Conservation (phyloP, 148 eudicot genomes). For the Vaccinium corymbosum region DNA sequence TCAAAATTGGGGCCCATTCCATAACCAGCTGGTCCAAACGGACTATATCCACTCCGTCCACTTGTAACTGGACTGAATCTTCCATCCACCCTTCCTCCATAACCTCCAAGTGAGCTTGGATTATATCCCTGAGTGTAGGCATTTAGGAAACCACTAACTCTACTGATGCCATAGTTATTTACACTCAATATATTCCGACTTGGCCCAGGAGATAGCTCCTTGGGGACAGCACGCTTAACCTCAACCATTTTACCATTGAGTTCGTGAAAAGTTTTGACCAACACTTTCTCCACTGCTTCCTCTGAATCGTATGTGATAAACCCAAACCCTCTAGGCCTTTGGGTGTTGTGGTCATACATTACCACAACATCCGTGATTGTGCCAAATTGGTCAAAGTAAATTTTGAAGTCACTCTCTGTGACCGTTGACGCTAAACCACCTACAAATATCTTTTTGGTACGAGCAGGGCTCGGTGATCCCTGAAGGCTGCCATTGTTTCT, state of each 20-base stretch:
- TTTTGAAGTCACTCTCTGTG: conserved; percentile 83
- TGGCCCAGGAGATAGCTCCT: conserved; percentile 76
- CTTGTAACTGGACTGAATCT: conserved; percentile 51
- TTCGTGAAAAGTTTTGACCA: conserved; percentile 28
- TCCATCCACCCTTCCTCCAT: conserved; percentile 64
- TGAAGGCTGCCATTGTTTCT: conserved; percentile 57
- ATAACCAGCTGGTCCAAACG: conserved; percentile 52
- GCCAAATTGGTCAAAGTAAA: conserved; percentile 85
- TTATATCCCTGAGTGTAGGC: conserved; percentile 55
- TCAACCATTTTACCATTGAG: too few species aligned
- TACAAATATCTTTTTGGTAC: conserved; percentile 88
- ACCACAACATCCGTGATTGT: conserved; percentile 89
- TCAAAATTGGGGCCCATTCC: conserved; percentile 55
- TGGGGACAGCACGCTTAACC: conserved; percentile 58
- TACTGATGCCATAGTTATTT: conserved; percentile 44
- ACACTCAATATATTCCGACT: conserved; percentile 50
- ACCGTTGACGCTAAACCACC: conserved; percentile 93
- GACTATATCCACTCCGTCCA: conserved; percentile 60
- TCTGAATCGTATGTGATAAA: conserved; percentile 90
- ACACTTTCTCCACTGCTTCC: conserved; percentile 79
- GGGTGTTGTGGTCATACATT: conserved; percentile 97
- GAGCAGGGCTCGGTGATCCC: conserved; percentile 66
- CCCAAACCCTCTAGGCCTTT: conserved; percentile 96
- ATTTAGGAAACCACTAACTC: conserved; percentile 61
- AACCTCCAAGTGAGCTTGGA: conserved; percentile 47